Evolutionary conservation across 163 green algal species (phyloP), one percentile per base, ranked within the genome.

Genomic region (Trebouxia gelatinosa): DNA sequence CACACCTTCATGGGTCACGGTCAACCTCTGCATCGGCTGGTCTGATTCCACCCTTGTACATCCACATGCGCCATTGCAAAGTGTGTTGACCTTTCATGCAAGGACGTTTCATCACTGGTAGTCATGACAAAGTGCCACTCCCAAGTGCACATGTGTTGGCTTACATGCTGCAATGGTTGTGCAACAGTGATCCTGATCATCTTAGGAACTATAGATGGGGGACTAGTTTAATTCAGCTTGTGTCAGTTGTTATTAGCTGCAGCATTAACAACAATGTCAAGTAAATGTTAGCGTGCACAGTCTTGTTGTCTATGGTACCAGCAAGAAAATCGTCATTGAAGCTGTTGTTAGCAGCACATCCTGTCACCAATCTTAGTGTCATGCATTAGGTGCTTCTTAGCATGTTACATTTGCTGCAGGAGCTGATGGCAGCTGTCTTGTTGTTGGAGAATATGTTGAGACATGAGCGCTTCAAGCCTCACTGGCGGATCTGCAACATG

Each of bases 401-500:
- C n/a, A 16, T 21, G 32, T 48, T 43, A 34, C 62, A 43, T 2
- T 39, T 40, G 13, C 6, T 58, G 50, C 71, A 78, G 71, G 71
- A 67, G 59, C 59, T 84, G 5, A 77, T 80, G 74, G 74, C 64
- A 23, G 75, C 62, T 32, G 50, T 79, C 26, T 37, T 87, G 57
- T 29, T 80, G 48, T 65, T 85, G 28, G 83, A 85, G 67, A 51
- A 74, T 31, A 77, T 78, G 80, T 32, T 83, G 19, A 35, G 59
- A 1, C 35, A 50, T 31, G 77, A 83, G 61, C 81, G 74, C n/a
- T 43, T 85, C 31, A 87, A 85, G 77, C 77, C 64, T 2, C 78
- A 85, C 59, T 87, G 83, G 83, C 65, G 80, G 4, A 67, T 80
- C 31, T 87, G 80, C 43, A 59, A 58, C 50, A 35, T 61, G 37